Percentiles rank a stretch among this genome's conserved stretches.
Evolutionary conservation across 202 grass and related monocot genomes (phyloP).

Genomic region (Setaria italica): DNA sequence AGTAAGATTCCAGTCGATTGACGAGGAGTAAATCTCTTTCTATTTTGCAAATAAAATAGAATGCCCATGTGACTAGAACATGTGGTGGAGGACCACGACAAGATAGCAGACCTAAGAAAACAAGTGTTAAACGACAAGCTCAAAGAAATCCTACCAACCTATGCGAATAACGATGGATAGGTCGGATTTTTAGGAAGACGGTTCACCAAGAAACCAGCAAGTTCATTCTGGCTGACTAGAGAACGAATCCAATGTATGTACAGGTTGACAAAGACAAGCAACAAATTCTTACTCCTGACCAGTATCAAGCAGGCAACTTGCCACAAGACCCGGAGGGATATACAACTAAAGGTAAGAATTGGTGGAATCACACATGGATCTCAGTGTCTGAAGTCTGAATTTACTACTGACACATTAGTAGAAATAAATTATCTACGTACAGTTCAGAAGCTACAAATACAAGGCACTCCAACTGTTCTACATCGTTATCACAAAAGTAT

Average conservation of each 20-base stretch:
- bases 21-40: neutral
- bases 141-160: constrained; percentile 54
- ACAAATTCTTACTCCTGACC: constrained; percentile 29
- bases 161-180: constrained; percentile 33
- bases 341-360: neutral
- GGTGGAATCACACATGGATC: constrained; percentile 31
- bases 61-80: constrained; percentile 46
- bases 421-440: constrained; percentile 33
- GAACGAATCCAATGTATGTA: constrained; percentile 53
- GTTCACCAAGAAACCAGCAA: constrained; percentile 53
- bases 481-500: constrained; percentile 43
- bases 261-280: constrained; percentile 23
- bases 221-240: constrained; percentile 29
- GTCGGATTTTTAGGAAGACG: constrained; percentile 20
- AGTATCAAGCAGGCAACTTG: constrained; percentile 38
- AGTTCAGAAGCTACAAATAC: constrained; percentile 29
- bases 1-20: too few relatives aligned
- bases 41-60: constrained; percentile 27
- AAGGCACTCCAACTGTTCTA: constrained; percentile 30
- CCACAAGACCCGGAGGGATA: constrained; percentile 13
- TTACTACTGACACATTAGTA: neutral
- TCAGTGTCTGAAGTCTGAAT: constrained; percentile 20
- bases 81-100: constrained; percentile 39
- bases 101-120: constrained; percentile 35
- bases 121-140: constrained; percentile 47